phyloP scores from a whole-genome alignment of 2,329 filamentous ascomycete species.

The Aspergillus pseudoviridinutans region DNA sequence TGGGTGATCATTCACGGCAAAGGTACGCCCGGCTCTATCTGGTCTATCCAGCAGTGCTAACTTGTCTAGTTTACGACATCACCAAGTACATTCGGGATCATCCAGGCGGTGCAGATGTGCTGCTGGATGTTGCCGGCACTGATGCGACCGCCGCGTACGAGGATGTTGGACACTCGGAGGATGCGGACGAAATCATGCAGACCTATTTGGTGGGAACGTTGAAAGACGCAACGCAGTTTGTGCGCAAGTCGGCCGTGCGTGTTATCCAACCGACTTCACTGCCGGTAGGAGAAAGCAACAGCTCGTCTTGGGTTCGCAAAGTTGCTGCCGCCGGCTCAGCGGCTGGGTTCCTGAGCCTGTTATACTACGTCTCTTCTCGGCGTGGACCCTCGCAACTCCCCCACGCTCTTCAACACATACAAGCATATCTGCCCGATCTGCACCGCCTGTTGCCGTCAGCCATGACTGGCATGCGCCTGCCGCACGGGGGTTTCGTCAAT shows the following conservation, averaged over 20 bases:
- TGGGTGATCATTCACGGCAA: conserved; percentile 57
- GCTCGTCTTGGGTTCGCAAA: neutral
- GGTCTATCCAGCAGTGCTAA: neutral
- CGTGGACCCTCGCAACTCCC: neutral
- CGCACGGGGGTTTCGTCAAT: conserved; percentile 13
- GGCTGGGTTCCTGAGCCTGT: neutral
- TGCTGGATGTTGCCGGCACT: conserved; percentile 39
- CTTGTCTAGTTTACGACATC: conserved; percentile 52
- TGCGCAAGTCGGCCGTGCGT: conserved; percentile 13
- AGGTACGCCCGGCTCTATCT: conserved; percentile 32
- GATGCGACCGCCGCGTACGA: conserved; percentile 43
- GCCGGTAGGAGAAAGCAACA: neutral
- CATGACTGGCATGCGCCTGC: neutral
- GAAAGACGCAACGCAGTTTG: conserved; percentile 21
- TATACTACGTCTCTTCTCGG: neutral
- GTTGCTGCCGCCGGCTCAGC: neutral
- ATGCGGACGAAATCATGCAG: conserved; percentile 41
- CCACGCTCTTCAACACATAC: neutral
- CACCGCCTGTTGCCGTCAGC: neutral
- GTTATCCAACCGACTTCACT: conserved; percentile 12
- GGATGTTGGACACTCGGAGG: conserved; percentile 45
- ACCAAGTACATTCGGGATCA: conserved; percentile 57
- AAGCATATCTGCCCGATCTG: neutral
- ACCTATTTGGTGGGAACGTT: conserved; percentile 33
- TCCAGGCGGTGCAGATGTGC: conserved; percentile 43